Evolutionary conservation across 2,329 filamentous ascomycete genomes (phyloP).

Genomic region (Neofusicoccum cordaticola): DNA sequence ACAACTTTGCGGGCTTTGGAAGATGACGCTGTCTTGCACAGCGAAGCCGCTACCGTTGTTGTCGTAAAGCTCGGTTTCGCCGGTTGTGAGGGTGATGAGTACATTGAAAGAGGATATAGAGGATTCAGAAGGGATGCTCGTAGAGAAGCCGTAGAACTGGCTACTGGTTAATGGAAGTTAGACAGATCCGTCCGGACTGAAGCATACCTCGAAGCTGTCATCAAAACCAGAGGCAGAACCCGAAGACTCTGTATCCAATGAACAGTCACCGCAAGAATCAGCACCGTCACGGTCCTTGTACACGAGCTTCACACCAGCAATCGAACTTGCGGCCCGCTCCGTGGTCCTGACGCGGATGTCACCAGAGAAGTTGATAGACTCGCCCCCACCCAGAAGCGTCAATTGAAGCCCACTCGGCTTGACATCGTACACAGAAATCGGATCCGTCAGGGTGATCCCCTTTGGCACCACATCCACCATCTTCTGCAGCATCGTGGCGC

Average conservation of each 20-base stretch:
- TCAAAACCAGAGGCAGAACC: constrained; percentile 58
- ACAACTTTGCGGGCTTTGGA: constrained; percentile 59
- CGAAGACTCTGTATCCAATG: constrained; percentile 46
- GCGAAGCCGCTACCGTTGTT: constrained; percentile 59
- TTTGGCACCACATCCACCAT: constrained; percentile 62
- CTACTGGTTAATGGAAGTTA: not conserved
- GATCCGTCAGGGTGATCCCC: constrained; percentile 50
- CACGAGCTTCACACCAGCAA: constrained; percentile 50
- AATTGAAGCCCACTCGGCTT: constrained; percentile 60
- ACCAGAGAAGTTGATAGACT: constrained; percentile 51
- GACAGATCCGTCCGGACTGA: not conserved
- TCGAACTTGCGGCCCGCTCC: constrained; percentile 34
- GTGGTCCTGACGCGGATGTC: constrained; percentile 59
- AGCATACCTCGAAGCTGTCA: constrained; percentile 55
- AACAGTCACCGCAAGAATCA: constrained; percentile 47
- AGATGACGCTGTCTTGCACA: constrained; percentile 54
- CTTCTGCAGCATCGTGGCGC: constrained; percentile 53
- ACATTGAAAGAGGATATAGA: constrained; percentile 63
- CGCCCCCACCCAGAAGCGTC: constrained; percentile 50
- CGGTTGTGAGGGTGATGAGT: constrained; percentile 49
- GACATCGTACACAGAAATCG: constrained; percentile 56
- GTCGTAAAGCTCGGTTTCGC: constrained; percentile 47
- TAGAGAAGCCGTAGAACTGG: constrained; percentile 32
- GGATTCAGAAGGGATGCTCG: constrained; percentile 53
- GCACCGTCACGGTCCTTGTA: constrained; percentile 58